These are phyloP conservation scores for Yamadazyma friedrichii DNA, from an alignment of 1,139 yeast species.

Conservation along the genomic window DNA sequence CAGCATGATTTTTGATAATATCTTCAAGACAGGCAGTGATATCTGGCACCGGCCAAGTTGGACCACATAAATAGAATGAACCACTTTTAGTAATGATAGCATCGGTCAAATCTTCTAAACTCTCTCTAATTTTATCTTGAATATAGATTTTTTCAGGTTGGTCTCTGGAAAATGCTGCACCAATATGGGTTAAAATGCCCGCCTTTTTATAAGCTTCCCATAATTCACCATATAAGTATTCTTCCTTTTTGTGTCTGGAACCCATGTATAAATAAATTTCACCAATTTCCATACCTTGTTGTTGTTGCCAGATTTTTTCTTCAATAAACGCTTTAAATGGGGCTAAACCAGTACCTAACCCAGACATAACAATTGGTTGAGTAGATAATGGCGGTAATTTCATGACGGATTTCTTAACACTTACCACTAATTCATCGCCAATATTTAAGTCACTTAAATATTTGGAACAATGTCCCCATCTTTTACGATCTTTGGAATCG, in stretches of 20 bases:
- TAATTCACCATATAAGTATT: constrained; percentile 91
- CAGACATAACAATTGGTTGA: constrained; percentile 95
- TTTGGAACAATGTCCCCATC: constrained; percentile 95
- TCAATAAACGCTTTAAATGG: constrained; percentile 98
- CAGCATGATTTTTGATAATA: constrained; percentile 72
- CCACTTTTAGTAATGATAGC: constrained; percentile 81
- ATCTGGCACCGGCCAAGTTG: constrained; percentile 99
- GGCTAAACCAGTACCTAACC: constrained; percentile 97
- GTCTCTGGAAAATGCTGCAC: constrained; percentile 98
- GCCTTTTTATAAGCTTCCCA: constrained; percentile 97
- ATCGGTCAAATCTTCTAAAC: constrained; percentile 67
- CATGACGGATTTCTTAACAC: constrained; percentile 97
- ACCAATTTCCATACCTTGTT: constrained; percentile 88
- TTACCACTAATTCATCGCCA: constrained; percentile 87
- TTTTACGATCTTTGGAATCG: constrained; percentile 78
- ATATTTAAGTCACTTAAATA: constrained; percentile 74
- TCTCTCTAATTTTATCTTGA: constrained; percentile 88
- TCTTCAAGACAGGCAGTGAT: constrained; percentile 89
- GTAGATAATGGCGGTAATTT: constrained; percentile 84
- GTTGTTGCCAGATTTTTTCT: constrained; percentile 91
- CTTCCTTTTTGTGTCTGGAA: constrained; percentile 94
- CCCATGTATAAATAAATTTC: constrained; percentile 88
- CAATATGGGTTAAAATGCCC: constrained; percentile 88
- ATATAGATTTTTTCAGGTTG: constrained; percentile 93
- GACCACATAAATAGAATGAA: constrained; percentile 95